Conservation (phyloP, 1,139 yeast genomes). For the Saccharomycopsis hybrid region DNA sequence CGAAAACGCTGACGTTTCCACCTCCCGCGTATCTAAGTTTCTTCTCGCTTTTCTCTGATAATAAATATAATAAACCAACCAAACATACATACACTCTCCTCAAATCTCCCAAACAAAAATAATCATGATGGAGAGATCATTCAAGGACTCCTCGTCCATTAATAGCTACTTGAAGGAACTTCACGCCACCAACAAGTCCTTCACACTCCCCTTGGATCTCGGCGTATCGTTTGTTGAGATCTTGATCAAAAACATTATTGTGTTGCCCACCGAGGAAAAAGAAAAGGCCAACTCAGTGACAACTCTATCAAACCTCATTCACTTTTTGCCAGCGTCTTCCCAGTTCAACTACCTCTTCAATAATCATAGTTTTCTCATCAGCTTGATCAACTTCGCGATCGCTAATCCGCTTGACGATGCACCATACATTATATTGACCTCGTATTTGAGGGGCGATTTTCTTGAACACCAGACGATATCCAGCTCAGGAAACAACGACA, state of each 20-base stretch:
- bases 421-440: slow-evolving; percentile 8
- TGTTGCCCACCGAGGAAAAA: not conserved
- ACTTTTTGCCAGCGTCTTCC: slow-evolving; percentile 3
- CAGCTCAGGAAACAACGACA: slow-evolving; percentile 1
- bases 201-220: not conserved
- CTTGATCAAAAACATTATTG: slow-evolving; percentile 1
- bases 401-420: slow-evolving; percentile 7
- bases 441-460: slow-evolving; percentile 9
- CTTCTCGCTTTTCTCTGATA: too few relatives aligned
- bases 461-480: not conserved
- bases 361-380: not conserved
- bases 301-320: slow-evolving; percentile 10
- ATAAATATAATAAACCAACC: too few relatives aligned
- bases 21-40: too few relatives aligned
- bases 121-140: not conserved
- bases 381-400: slow-evolving; percentile 1
- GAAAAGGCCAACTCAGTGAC: slow-evolving; percentile 9
- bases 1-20: too few relatives aligned
- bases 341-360: not conserved
- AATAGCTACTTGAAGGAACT: slow-evolving; percentile 4
- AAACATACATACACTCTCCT: too few relatives aligned
- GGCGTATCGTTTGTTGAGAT: slow-evolving; percentile 2
- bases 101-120: too few relatives aligned
- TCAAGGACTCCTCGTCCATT: slow-evolving; percentile 2
- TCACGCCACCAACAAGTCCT: not conserved